Percentiles rank a stretch among this genome's conserved stretches.
Conservation (phyloP, 768 basidiomycete species). For the Dendrothele bispora region DNA sequence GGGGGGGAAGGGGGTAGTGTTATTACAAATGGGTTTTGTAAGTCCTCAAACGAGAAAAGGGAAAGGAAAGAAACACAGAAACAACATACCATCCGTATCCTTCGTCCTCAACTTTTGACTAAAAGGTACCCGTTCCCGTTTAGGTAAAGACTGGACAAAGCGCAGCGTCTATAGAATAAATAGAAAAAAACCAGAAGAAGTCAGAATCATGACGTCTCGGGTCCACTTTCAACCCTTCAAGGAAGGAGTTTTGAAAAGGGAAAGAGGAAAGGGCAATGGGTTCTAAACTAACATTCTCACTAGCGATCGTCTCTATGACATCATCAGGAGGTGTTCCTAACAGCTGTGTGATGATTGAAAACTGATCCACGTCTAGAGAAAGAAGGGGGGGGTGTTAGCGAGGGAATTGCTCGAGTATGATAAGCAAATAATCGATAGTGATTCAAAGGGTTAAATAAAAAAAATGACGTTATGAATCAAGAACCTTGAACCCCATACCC, state of each 20-base stretch:
- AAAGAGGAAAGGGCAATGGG: background rate
- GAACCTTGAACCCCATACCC: too few species aligned
- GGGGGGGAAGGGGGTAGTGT: too few species aligned
- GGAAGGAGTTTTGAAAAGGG: background rate
- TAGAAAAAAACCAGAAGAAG: slow-evolving; percentile 7
- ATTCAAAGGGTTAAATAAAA: too few species aligned
- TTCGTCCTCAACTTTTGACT: slow-evolving; percentile 87
- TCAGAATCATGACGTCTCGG: background rate
- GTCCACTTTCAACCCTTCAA: background rate
- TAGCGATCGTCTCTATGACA: slow-evolving; percentile 98
- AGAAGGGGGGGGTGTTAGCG: slow-evolving; percentile 10
- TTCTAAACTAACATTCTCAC: slow-evolving; percentile 85
- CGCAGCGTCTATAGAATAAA: slow-evolving; percentile 73
- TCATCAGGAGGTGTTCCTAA: slow-evolving; percentile 99
- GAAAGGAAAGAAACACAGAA: background rate
- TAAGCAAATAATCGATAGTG: too few species aligned
- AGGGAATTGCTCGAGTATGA: too few species aligned
- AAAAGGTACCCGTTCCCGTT: slow-evolving; percentile 94
- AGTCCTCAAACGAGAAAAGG: slow-evolving; percentile 4
- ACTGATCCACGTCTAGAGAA: slow-evolving; percentile 93
- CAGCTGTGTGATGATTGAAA: slow-evolving; percentile 98
- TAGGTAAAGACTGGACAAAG: slow-evolving; percentile 97
- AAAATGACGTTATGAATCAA: too few species aligned
- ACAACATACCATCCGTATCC: slow-evolving; percentile 75
- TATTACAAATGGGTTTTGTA: slow-evolving; percentile 2